phyloP scores from a whole-genome alignment of 768 basidiomycete genomes.

The Heimioporus sp. region DNA sequence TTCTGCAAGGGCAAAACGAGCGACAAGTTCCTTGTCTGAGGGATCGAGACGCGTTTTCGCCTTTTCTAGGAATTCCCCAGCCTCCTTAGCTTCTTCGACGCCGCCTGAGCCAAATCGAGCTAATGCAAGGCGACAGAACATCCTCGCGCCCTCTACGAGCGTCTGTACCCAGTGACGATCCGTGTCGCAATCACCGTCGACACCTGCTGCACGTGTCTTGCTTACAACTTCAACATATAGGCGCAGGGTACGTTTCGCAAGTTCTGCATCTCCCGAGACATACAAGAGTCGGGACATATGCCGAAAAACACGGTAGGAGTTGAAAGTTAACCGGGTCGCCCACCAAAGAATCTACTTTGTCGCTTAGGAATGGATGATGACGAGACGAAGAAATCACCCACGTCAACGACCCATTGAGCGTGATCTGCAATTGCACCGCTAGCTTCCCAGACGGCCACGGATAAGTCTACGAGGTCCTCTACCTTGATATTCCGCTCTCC shows the following conservation, averaged over 20 bases:
- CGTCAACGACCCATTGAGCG: slow-evolving; percentile 81
- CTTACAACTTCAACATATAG: slow-evolving; percentile 84
- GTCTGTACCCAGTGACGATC: slow-evolving; percentile 76
- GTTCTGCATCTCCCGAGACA: slow-evolving; percentile 52
- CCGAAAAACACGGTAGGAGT: slow-evolving; percentile 80
- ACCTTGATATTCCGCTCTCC: slow-evolving; percentile 77
- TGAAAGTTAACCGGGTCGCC: slow-evolving; percentile 92
- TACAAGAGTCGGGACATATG: slow-evolving; percentile 79
- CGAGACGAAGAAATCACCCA: slow-evolving; percentile 36
- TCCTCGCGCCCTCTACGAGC: slow-evolving; percentile 70
- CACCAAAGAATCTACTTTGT: slow-evolving; percentile 80
- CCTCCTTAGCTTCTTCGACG: slow-evolving; percentile 61
- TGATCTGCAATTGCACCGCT: slow-evolving; percentile 60
- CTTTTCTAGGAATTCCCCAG: slow-evolving; percentile 55
- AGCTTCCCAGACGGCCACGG: slow-evolving; percentile 79
- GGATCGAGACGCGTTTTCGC: slow-evolving; percentile 53
- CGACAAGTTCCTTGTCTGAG: slow-evolving; percentile 51
- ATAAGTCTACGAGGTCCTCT: slow-evolving; percentile 79
- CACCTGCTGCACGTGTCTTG: slow-evolving; percentile 65
- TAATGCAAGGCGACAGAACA: slow-evolving; percentile 61
- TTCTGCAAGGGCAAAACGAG: slow-evolving; percentile 62
- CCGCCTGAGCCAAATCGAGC: slow-evolving; percentile 37
- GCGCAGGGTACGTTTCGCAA: slow-evolving; percentile 73
- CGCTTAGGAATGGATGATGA: background rate
- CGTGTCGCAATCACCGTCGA: slow-evolving; percentile 53